A percentile compares a stretch with the other conserved stretches of the same genome.
Evolutionary conservation across 208 protist species (phyloP).

Genomic region (Wallacemonas collosoma): DNA sequence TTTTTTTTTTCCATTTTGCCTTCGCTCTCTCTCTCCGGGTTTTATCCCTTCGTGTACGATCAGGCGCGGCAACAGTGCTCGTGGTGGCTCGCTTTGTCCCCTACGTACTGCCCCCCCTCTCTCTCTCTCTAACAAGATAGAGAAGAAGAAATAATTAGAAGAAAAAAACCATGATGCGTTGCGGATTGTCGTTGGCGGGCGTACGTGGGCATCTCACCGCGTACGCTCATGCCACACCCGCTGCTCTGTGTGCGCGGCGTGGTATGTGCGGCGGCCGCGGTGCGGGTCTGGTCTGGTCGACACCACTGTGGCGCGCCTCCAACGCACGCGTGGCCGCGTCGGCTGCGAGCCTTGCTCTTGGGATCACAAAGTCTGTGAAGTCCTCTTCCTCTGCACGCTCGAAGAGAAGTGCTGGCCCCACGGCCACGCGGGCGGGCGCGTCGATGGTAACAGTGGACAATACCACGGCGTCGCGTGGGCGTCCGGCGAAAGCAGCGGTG

Average conservation of each 20-base stretch:
- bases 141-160: too few species aligned
- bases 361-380: constrained; percentile 5
- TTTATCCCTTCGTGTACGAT: neutral
- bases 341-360: constrained; percentile 5
- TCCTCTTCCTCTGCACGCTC: neutral
- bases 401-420: neutral
- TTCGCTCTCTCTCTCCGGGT: neutral
- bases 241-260: neutral
- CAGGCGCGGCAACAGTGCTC: too few species aligned
- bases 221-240: neutral
- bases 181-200: too few species aligned
- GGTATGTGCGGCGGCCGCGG: neutral
- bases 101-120: too few species aligned
- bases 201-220: too few species aligned
- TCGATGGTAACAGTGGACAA: neutral
- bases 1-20: constrained; percentile 15
- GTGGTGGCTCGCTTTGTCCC: too few species aligned
- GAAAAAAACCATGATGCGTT: too few species aligned
- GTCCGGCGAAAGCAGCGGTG: neutral
- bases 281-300: neutral
- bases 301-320: neutral
- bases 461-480: neutral
- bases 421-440: neutral
- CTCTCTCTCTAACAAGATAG: too few species aligned
- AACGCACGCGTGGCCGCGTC: neutral